Evolutionary conservation across 352 stramenopile species (phyloP).

Genomic region (Globisporangium mamillatum): DNA sequence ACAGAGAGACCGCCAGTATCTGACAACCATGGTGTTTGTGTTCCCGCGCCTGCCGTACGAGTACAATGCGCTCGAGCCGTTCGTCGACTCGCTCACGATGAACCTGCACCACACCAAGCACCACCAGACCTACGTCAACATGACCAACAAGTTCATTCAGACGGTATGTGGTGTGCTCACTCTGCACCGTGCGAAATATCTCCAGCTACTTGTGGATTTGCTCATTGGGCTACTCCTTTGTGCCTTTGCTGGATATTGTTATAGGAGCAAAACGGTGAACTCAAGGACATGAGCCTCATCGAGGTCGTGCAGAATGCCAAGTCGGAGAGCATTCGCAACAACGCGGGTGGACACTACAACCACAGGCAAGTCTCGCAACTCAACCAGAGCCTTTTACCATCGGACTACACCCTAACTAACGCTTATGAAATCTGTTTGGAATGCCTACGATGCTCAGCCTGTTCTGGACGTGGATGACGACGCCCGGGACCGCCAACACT

Average conservation of each 20-base stretch:
- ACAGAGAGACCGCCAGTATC: no score
- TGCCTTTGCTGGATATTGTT: neutral
- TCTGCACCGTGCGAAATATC: no score
- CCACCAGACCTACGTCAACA: conserved; percentile 45
- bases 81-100: conserved; percentile 51
- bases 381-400: neutral
- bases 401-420: neutral
- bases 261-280: conserved; percentile 5
- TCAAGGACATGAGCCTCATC: conserved; percentile 28
- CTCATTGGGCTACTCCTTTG: neutral
- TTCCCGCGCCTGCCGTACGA: conserved; percentile 46
- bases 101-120: conserved; percentile 61
- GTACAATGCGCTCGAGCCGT: conserved; percentile 56
- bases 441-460: conserved; percentile 28
- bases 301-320: conserved; percentile 32
- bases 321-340: conserved; percentile 37
- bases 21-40: conserved; percentile 19
- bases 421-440: neutral
- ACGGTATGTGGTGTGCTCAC: conserved; percentile 27
- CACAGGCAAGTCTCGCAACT: conserved; percentile 14
- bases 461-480: conserved; percentile 78
- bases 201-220: no score
- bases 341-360: conserved; percentile 40
- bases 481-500: conserved; percentile 33
- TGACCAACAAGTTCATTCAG: conserved; percentile 36